Evolutionary conservation across 495 filamentous ascomycete species (phyloP), one percentile per base, ranked within the genome.

Genomic region (Podospora pseudocomata): DNA sequence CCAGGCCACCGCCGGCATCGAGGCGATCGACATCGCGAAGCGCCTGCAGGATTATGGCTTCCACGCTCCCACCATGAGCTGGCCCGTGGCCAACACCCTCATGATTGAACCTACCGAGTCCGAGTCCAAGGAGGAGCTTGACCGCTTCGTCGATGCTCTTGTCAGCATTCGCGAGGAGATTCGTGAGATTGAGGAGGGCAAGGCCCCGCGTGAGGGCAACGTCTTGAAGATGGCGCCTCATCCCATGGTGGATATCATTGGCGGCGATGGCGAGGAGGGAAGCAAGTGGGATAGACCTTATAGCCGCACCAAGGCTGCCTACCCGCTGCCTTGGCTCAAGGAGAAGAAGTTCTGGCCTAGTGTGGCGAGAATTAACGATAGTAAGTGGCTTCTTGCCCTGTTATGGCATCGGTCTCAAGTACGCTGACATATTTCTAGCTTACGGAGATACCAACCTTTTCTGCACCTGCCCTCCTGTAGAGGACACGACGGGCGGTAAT

Each of bases 21-120:
- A 98, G 81, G 95, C 93, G 56, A 96, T 97, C 74, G 95, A 99
- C 73, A 90, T 99, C 67, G 95, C 95, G 72, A 99, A 99, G 84
- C 92, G 95, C 67, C 88, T 99, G 9, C 94, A 97, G 79, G 95
- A 99, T 76, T 99, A 97, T 77, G 95, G 95, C 56, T 99, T 99
- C 86, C 95, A 99, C 77, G 93, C 96, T 3, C 95, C 95, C 3
- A 99, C 95, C 59, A 98, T 99, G 95, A 92, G 89, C 75, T 99
- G 93, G 93, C 95, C 95, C 5, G 94, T 99, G 2, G 85, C 93
- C 59, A 95, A 95, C 78, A 99, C 95, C 1, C 87, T 99, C 20
- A 99, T 99, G 95, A 96, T 99, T 72, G 95, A 99, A 83, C 95
- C 95, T 39, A 99, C 95, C 0, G 95, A 99, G 81, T 93, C 89